Percentiles rank a stretch among this genome's conserved stretches.
These are phyloP conservation scores for Aleurites moluccanus DNA, from an alignment of 441 rosid genomes.

Conservation along the genomic window DNA sequence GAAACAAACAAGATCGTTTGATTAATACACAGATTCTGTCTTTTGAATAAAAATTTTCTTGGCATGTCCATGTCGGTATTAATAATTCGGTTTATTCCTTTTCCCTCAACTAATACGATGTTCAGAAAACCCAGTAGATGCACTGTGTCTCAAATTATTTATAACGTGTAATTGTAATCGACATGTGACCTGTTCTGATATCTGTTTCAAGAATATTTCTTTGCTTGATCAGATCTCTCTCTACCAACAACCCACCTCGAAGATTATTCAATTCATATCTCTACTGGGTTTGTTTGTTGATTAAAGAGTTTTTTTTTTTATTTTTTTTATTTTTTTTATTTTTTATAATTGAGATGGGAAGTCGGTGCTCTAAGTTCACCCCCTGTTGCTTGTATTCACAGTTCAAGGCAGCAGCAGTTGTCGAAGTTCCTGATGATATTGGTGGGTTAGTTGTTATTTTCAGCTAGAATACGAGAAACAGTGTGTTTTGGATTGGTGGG, in stretches of 20 bases:
- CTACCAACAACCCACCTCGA: background rate
- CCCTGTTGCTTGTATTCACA: conserved; percentile 67
- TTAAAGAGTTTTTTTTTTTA: conserved; percentile 7
- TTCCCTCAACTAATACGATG: conserved; percentile 16
- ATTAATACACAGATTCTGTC: conserved; percentile 13
- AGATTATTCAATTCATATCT: background rate
- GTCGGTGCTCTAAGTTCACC: conserved; percentile 64
- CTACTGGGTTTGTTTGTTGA: background rate
- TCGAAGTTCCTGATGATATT: conserved; percentile 46
- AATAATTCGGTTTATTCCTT: conserved; percentile 25
- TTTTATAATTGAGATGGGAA: conserved; percentile 54
- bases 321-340: no score
- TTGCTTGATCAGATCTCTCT: background rate
- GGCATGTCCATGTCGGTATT: conserved; percentile 53
- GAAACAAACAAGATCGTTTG: conserved; percentile 12
- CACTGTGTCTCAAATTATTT: background rate
- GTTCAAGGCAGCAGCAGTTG: conserved; percentile 55
- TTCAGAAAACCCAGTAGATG: conserved; percentile 2
- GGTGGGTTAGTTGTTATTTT: conserved; percentile 45
- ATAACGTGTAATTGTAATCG: background rate
- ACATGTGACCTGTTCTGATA: conserved; percentile 1
- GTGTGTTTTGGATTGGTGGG: background rate
- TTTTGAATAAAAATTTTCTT: background rate
- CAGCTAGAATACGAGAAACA: background rate
- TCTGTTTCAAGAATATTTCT: conserved; percentile 11